These are phyloP conservation scores for Debaryomyces prosopidis DNA, from an alignment of 805 yeast species.

Conservation along the genomic window DNA sequence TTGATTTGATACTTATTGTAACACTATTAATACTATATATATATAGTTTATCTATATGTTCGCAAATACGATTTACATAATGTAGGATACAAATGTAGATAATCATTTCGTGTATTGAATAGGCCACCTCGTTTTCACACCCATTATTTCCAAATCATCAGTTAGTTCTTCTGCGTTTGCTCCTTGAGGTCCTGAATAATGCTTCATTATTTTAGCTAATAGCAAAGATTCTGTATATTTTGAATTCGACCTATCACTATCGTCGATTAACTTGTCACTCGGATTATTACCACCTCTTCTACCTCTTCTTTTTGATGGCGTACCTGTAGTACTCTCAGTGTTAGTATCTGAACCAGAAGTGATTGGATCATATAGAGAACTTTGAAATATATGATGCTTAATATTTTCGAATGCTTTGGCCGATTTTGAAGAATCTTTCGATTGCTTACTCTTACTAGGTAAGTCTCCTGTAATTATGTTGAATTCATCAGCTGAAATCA, in stretches of 20 bases:
- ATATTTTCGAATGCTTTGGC: slow-evolving; percentile 16
- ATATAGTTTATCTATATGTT: neutral
- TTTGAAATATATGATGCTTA: slow-evolving; percentile 42
- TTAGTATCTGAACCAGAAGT: slow-evolving; percentile 43
- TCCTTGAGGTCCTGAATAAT: slow-evolving; percentile 39
- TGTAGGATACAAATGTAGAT: neutral
- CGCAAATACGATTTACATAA: neutral
- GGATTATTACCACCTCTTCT: slow-evolving; percentile 29
- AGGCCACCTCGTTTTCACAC: slow-evolving; percentile 39
- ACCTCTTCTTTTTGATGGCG: slow-evolving; percentile 37
- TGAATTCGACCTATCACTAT: slow-evolving; percentile 11
- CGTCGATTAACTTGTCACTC: slow-evolving; percentile 5
- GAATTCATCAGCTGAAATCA: slow-evolving; percentile 38
- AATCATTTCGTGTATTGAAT: slow-evolving; percentile 5
- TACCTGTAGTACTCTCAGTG: slow-evolving; percentile 19
- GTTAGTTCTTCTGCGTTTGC: slow-evolving; percentile 33
- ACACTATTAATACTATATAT: slow-evolving; percentile 4
- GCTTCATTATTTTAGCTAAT: slow-evolving; percentile 44
- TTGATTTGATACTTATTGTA: slow-evolving; percentile 4
- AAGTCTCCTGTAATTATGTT: slow-evolving; percentile 40
- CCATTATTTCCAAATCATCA: slow-evolving; percentile 37
- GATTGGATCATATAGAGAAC: slow-evolving; percentile 34
- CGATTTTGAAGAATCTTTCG: slow-evolving; percentile 14
- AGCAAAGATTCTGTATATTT: slow-evolving; percentile 36
- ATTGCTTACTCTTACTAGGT: slow-evolving; percentile 22